Percentiles rank a stretch among this genome's conserved stretches.
phyloP scores from a whole-genome alignment of 2,329 filamentous ascomycete genomes.

The Neophaeococcomyces mojaviensis region DNA sequence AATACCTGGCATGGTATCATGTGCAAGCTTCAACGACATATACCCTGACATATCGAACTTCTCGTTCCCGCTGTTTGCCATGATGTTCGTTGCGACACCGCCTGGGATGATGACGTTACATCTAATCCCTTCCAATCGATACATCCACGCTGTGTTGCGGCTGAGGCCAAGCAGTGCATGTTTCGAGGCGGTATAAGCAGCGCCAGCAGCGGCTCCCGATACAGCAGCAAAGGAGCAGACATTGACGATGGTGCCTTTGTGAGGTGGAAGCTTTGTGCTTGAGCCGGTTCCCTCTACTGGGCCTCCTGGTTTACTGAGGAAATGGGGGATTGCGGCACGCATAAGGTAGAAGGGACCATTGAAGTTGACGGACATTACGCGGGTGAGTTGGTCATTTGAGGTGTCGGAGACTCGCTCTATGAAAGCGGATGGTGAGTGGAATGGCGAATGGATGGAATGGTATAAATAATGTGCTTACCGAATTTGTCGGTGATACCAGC shows the following conservation, averaged over 20 bases:
- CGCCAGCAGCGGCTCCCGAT: constrained; percentile 30
- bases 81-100: constrained; percentile 51
- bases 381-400: constrained; percentile 34
- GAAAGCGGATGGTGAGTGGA: neutral
- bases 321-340: constrained; percentile 31
- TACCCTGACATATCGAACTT: neutral
- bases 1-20: neutral
- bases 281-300: neutral
- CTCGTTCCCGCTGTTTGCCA: neutral
- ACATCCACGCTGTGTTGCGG: constrained; percentile 52
- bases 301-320: constrained; percentile 4
- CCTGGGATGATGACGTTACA: constrained; percentile 46
- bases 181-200: constrained; percentile 48
- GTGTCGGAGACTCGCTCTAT: constrained; percentile 22
- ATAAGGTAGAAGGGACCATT: constrained; percentile 41
- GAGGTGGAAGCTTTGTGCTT: neutral
- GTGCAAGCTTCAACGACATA: neutral
- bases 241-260: constrained; percentile 32
- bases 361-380: constrained; percentile 36
- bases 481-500: constrained; percentile 37
- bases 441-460: too few relatives aligned
- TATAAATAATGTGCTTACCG: neutral
- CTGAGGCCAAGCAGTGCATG: constrained; percentile 49
- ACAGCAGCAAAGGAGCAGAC: constrained; percentile 34
- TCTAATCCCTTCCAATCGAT: constrained; percentile 48